Base-by-base conservation (phyloP, 2,329 filamentous ascomycete species). In the Xylogone sp. region DNA sequence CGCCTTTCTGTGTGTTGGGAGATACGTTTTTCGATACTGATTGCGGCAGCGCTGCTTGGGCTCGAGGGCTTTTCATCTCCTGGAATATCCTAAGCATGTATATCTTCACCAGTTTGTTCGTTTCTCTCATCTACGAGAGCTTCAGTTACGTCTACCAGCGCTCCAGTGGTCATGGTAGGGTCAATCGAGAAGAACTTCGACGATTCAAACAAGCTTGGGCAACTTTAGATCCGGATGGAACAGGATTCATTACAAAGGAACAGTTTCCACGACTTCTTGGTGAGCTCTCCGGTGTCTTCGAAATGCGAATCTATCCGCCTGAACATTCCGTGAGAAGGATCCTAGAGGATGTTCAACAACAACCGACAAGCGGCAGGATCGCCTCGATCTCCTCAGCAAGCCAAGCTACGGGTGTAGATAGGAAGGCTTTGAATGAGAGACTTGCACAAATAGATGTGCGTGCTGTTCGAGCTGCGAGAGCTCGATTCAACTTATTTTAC, bases 61-160 rank as follows among this genome's bases (percentile, higher is more conserved):
- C 94, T 7, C 81, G 91, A 48, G 83, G 85, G 29, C 76, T 99
- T 9, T 99, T 99, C 74, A 91, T 97, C 52, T 83, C 87, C 3
- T 99, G 94, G 94, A 99, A 99, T 74, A 93, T 99, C 63, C 81
- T 99, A 70, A 97, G 93, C 87, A 99, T 99, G 94, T 99, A 99
- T 72, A 96, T 99, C 64, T 99, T 99, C 65, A 93, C 97, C 65
- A 97, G 93, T 65, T 75, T 99, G 66, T 99, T 99, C 69, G 93
- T 99, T 53, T 99, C 94, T 46, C 84, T 99, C 68, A 99, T 99
- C 61, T 99, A 95, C 72, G 94, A 99, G 74, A 97, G 92, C 71
- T 99, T 99, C 78, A 96, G 91, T 68, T 99, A 99, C 65, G 94
- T 99, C 57, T 99, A 97, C 68, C 95, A 99, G 72, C 84, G 91